Conservation (phyloP, 2,329 filamentous ascomycete genomes). For the Aspergillus ruber region DNA sequence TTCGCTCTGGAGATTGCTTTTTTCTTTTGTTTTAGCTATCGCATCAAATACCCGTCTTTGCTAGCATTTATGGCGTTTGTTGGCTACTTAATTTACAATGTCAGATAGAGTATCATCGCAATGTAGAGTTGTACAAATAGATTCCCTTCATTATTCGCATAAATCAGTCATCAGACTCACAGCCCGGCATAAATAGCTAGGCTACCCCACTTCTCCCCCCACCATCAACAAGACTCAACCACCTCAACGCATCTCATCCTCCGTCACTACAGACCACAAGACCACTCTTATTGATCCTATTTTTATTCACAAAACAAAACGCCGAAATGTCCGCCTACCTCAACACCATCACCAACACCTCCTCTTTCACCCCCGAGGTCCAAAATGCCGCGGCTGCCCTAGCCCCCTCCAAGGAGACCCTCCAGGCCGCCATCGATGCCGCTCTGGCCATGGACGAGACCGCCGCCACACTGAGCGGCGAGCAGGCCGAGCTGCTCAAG, state of each 20-base stretch:
- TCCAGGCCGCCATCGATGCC: constrained; percentile 21
- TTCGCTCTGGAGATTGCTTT: not conserved
- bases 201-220: no score
- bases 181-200: no score
- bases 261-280: constrained; percentile 4
- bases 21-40: constrained; percentile 2
- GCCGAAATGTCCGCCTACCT: constrained; percentile 24
- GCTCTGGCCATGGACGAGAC: constrained; percentile 13
- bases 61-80: not conserved
- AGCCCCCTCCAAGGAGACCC: constrained; percentile 18
- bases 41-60: not conserved
- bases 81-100: no score
- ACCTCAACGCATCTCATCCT: constrained; percentile 1
- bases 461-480: constrained; percentile 9
- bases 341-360: constrained; percentile 19
- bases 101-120: no score
- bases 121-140: no score
- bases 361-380: constrained; percentile 22
- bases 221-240: no score
- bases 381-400: constrained; percentile 20
- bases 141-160: no score
- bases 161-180: no score
- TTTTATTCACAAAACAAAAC: not conserved
- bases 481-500: constrained; percentile 18
- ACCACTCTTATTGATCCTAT: constrained; percentile 4